Base-by-base conservation (phyloP, 1,284 basidiomycete species). In the Boletellus dicymbophilus region DNA sequence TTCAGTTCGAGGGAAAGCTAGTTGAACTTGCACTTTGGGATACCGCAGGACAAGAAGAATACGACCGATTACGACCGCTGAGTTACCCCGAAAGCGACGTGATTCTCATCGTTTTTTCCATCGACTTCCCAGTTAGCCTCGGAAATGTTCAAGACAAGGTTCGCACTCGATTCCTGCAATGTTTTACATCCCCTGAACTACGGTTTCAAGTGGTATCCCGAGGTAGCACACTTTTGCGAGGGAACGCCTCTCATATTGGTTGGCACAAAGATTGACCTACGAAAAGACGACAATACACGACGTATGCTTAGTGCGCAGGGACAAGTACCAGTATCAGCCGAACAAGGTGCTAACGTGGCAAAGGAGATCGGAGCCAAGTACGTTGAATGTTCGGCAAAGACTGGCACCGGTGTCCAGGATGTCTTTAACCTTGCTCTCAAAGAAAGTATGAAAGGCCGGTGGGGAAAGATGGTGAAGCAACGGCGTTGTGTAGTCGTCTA, bases 41-140 rank as follows among this genome's bases (percentile, higher is more conserved):
- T 73, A 98, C 96, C 1, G 96, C 95, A 6, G 95, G 96, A 18
- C 95, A 98, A 72, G 95, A 98, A 73, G 95, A 98, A 74, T 98
- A 98, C 71, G 95, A 98, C 70, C 81, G 95, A 56, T 77, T 98
- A 56, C 81, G 95, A 57, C 95, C 95, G 23, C 77, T 99, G 53
- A 94, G 90, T 68, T 98, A 98, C 66, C 95, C 95, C 31, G 96
- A 98, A 70, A 94, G 90, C 74, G 88, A 98, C 70, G 93, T 98
- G 48, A 95, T 99, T 61, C 84, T 98, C 56, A 92, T 98, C 62
- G 94, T 98, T 33, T 99, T 98, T 74, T 95, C 95, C 12, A 80
- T 98, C 71, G 96, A 98, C 78, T 97, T 95, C 66, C 92, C 95
- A n/a, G 89, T 90, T 40, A 95, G 91, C 71, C 79, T 98, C 40